Conservation (phyloP, 2,329 filamentous ascomycete genomes). For the Aspergillus neoniger region DNA sequence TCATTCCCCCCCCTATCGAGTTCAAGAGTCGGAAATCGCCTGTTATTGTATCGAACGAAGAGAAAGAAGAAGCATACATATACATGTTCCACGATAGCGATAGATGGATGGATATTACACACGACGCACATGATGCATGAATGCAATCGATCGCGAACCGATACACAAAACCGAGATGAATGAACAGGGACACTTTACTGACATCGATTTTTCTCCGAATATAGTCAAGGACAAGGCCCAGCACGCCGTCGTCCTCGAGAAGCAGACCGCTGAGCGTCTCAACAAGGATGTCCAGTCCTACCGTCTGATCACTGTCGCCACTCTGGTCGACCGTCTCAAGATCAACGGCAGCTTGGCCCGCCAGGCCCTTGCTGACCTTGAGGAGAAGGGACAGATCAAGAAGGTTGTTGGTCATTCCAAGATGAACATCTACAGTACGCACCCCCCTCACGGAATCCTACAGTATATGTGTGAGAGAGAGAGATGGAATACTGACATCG, state of each 20-base stretch:
- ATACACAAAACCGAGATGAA: background rate
- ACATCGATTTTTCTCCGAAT: constrained; percentile 21
- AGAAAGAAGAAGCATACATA: background rate
- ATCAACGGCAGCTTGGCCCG: constrained; percentile 98
- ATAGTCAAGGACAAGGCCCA: constrained; percentile 99
- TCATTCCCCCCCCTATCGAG: background rate
- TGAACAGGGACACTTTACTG: constrained; percentile 2
- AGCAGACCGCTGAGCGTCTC: constrained; percentile 95
- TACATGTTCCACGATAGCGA: background rate
- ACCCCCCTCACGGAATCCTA: no score
- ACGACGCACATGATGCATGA: background rate
- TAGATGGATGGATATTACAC: background rate
- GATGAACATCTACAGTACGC: constrained; percentile 91
- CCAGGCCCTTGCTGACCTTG: constrained; percentile 83
- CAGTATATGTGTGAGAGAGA: constrained; percentile 63
- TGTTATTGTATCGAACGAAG: background rate
- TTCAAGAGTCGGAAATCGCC: constrained; percentile 15
- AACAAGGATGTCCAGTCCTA: constrained; percentile 99
- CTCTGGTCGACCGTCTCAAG: constrained; percentile 99
- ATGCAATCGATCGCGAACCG: background rate
- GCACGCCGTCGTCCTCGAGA: constrained; percentile 98
- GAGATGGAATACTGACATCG: constrained; percentile 13
- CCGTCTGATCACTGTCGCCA: constrained; percentile 97
- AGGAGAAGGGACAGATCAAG: constrained; percentile 99
- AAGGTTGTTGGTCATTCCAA: constrained; percentile 95